These are phyloP conservation scores for Lepidopterella palustris DNA, from an alignment of 495 filamentous ascomycete genomes.

Conservation along the genomic window DNA sequence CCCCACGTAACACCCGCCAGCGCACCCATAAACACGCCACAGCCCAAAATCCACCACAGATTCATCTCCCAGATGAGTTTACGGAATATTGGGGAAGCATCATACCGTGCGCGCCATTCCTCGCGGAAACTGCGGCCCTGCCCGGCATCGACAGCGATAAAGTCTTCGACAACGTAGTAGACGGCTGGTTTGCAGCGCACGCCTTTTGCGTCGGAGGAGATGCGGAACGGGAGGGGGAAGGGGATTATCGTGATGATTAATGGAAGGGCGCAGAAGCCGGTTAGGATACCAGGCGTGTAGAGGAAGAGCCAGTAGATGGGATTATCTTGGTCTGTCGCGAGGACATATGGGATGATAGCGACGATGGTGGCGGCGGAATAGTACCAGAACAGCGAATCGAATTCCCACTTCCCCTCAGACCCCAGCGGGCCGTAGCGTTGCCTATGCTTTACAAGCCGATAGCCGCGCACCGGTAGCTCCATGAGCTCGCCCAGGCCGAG, in stretches of 20 bases:
- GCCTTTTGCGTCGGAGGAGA: not conserved
- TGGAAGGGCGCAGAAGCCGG: not conserved
- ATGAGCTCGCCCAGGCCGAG: no score
- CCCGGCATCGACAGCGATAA: not conserved
- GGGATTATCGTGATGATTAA: no score
- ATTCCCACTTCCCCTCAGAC: no score
- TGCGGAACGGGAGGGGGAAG: not conserved
- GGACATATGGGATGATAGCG: not conserved
- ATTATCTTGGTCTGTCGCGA: not conserved
- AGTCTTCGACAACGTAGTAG: constrained; percentile 1
- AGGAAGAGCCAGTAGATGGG: not conserved
- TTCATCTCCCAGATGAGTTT: not conserved
- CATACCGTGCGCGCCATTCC: not conserved
- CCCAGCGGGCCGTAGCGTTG: no score
- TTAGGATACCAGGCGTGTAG: not conserved
- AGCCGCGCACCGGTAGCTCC: no score
- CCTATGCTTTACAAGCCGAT: no score
- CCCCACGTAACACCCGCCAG: not conserved
- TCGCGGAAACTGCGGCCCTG: not conserved
- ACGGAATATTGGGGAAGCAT: not conserved
- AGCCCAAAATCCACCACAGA: not conserved
- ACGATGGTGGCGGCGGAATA: not conserved
- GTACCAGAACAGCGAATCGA: no score
- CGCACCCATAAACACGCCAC: not conserved
- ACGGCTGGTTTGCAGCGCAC: not conserved